Evolutionary conservation across 306 rosid species (phyloP).

Genomic region (Glycine latifolia): DNA sequence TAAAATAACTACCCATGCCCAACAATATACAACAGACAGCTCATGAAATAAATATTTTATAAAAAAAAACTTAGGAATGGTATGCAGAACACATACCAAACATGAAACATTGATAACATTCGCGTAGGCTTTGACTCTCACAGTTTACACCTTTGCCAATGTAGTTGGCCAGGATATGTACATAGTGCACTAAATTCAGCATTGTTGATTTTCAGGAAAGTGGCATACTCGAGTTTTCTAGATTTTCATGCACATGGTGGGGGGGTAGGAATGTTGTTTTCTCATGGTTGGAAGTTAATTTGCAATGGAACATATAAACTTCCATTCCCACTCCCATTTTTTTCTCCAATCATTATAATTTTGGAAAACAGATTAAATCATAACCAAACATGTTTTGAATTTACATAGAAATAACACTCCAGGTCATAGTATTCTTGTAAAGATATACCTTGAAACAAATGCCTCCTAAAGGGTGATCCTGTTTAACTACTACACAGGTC

Average conservation of each 20-base stretch:
- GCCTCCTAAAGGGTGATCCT: background rate
- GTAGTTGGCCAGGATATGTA: background rate
- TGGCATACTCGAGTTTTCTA: background rate
- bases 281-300: background rate
- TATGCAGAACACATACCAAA: background rate
- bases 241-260: background rate
- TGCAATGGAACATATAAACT: background rate
- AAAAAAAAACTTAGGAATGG: background rate
- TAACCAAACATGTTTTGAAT: background rate
- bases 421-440: background rate
- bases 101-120: background rate
- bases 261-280: background rate
- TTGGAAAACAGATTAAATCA: background rate
- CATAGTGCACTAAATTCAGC: constrained; percentile 20
- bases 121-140: background rate
- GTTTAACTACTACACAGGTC: background rate
- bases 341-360: background rate
- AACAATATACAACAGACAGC: background rate
- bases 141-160: background rate
- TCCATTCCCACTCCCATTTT: background rate
- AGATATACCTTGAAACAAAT: background rate
- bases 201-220: background rate
- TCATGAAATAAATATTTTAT: background rate
- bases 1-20: background rate
- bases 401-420: background rate